A percentile compares a stretch with the other conserved stretches of the same genome.
These are phyloP conservation scores for Leccinum angustisporum DNA, from an alignment of 1,284 basidiomycete species.

Conservation along the genomic window DNA sequence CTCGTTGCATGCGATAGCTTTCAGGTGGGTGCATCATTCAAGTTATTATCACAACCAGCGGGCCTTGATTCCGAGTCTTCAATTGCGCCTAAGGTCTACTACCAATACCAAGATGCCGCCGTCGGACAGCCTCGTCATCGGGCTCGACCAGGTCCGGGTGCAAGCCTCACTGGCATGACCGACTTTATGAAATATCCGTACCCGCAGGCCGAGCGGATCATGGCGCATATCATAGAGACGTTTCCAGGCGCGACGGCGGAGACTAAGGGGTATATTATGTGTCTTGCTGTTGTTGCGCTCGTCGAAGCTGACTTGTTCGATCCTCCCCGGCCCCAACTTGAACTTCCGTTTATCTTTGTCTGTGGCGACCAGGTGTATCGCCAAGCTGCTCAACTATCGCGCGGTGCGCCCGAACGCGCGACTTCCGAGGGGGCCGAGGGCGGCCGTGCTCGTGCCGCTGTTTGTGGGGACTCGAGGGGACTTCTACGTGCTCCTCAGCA, in stretches of 20 bases:
- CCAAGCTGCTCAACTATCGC: constrained; percentile 56
- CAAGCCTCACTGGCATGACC: background rate
- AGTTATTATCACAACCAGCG: background rate
- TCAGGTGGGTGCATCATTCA: background rate
- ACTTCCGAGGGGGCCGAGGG: constrained; percentile 57
- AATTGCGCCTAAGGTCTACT: background rate
- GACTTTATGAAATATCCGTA: constrained; percentile 22
- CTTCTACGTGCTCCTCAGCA: constrained; percentile 75
- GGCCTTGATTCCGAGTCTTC: background rate
- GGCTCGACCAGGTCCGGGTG: background rate
- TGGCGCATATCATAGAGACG: constrained; percentile 14
- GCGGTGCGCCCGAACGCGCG: constrained; percentile 39
- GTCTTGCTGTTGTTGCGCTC: background rate
- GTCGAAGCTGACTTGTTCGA: background rate
- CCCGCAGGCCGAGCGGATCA: constrained; percentile 11
- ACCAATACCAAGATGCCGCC: constrained; percentile 3
- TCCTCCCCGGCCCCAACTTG: background rate
- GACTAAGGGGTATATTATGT: constrained; percentile 19
- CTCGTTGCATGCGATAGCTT: background rate
- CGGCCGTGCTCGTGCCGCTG: constrained; percentile 75
- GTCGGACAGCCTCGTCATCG: constrained; percentile 4
- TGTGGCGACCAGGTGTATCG: constrained; percentile 50
- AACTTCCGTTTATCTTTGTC: background rate
- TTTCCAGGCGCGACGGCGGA: constrained; percentile 21
- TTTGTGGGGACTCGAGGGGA: constrained; percentile 82